These are phyloP conservation scores for Sarocladium strictum DNA, from an alignment of 2,329 filamentous ascomycete species.

Conservation along the genomic window DNA sequence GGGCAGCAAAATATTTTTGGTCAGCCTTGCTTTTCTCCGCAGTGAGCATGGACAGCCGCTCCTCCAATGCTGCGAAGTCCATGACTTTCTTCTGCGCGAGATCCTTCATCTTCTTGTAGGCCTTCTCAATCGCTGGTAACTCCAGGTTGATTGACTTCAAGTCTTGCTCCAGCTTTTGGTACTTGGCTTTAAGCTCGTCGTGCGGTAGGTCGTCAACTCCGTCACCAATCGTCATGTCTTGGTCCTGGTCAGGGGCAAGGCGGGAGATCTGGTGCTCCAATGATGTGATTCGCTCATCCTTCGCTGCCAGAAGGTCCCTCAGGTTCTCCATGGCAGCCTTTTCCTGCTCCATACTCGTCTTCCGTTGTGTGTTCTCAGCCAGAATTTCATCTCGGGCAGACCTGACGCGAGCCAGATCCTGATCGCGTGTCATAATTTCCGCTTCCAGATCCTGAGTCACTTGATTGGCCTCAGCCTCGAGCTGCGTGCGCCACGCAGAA, in stretches of 20 bases:
- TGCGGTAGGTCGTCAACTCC: slow-evolving; percentile 53
- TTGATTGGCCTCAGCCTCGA: slow-evolving; percentile 74
- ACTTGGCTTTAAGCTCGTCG: slow-evolving; percentile 69
- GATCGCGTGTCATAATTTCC: slow-evolving; percentile 73
- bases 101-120: slow-evolving; percentile 83
- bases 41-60: slow-evolving; percentile 65
- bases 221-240: slow-evolving; percentile 36
- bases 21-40: slow-evolving; percentile 95
- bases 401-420: slow-evolving; percentile 79
- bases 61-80: slow-evolving; percentile 70
- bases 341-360: slow-evolving; percentile 72
- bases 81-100: slow-evolving; percentile 82
- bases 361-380: slow-evolving; percentile 74
- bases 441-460: slow-evolving; percentile 73
- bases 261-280: slow-evolving; percentile 79
- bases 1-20: slow-evolving; percentile 94
- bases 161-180: slow-evolving; percentile 69
- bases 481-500: slow-evolving; percentile 70
- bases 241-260: slow-evolving; percentile 46
- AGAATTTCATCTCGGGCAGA: slow-evolving; percentile 78
- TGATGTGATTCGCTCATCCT: slow-evolving; percentile 72
- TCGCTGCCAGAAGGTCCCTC: slow-evolving; percentile 72
- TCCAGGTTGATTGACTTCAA: slow-evolving; percentile 82
- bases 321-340: slow-evolving; percentile 64
- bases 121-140: slow-evolving; percentile 80